A percentile compares a stretch with the other conserved stretches of the same genome.
phyloP scores from a whole-genome alignment of 148 eudicot genomes.

The Rhododendron vialii region DNA sequence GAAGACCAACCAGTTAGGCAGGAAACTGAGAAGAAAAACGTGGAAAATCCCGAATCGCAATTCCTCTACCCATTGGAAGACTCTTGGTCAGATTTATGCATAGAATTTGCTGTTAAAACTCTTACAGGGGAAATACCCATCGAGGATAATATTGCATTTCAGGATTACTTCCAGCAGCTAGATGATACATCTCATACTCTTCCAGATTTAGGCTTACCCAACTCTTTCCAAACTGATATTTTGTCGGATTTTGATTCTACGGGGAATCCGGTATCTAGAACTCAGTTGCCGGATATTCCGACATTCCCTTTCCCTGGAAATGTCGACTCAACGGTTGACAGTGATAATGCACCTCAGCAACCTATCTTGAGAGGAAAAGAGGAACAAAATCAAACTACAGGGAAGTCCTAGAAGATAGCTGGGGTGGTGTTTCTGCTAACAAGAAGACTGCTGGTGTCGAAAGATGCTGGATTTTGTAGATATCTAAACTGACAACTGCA shows the following conservation, averaged over 20 bases:
- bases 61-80: slow-evolving; percentile 36
- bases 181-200: slow-evolving; percentile 20
- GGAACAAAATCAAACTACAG: neutral
- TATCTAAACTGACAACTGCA: neutral
- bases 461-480: neutral
- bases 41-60: slow-evolving; percentile 17
- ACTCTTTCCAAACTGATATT: slow-evolving; percentile 19
- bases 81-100: slow-evolving; percentile 68
- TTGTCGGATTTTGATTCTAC: neutral
- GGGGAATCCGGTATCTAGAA: neutral
- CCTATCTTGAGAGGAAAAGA: slow-evolving; percentile 13
- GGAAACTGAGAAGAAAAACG: slow-evolving; percentile 12
- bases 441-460: neutral
- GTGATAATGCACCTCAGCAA: slow-evolving; percentile 22
- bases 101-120: slow-evolving; percentile 76
- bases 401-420: slow-evolving; percentile 2
- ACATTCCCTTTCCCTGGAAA: slow-evolving; percentile 21
- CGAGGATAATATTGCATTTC: slow-evolving; percentile 49
- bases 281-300: slow-evolving; percentile 13
- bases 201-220: slow-evolving; percentile 13
- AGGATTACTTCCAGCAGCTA: slow-evolving; percentile 43
- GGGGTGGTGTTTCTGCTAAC: neutral
- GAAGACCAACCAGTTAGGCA: slow-evolving; percentile 17
- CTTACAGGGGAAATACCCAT: slow-evolving; percentile 72
- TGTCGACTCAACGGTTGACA: slow-evolving; percentile 16